phyloP scores from a whole-genome alignment of 2,329 filamentous ascomycete genomes.

The Beauveria rudraprayagi region DNA sequence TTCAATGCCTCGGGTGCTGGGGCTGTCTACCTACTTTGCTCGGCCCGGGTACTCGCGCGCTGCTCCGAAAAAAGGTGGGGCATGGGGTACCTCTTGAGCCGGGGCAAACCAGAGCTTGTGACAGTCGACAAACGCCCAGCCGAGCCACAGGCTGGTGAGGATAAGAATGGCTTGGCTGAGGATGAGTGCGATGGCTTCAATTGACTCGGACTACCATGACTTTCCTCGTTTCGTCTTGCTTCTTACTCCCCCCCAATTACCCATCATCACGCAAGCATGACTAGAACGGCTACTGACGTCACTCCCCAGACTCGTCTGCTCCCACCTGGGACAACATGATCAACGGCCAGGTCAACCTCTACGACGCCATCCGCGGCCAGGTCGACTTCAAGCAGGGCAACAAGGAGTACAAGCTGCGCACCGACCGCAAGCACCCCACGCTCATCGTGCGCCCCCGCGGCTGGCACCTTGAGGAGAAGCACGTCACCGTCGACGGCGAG shows the following conservation, averaged over 20 bases:
- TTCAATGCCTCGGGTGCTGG: conserved; percentile 2
- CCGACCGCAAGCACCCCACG: conserved; percentile 75
- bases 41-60: conserved; percentile 6
- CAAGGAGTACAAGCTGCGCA: conserved; percentile 97
- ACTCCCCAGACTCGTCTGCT: conserved; percentile 69
- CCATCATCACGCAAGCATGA: conserved; percentile 11
- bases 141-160: background rate
- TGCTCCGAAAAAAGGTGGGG: conserved; percentile 8
- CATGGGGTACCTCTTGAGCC: conserved; percentile 1
- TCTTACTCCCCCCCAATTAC: background rate
- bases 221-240: background rate
- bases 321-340: conserved; percentile 99
- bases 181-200: background rate
- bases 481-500: conserved; percentile 91
- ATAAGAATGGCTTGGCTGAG: background rate
- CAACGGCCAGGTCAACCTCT: conserved; percentile 94
- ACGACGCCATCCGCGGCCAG: conserved; percentile 88
- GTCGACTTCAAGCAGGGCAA: conserved; percentile 92
- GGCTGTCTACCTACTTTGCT: background rate
- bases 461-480: conserved; percentile 98
- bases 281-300: conserved; percentile 5
- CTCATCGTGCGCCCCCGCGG: conserved; percentile 91
- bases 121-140: background rate
- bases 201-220: background rate
- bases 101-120: conserved; percentile 9